Evolutionary conservation across 1,139 yeast species (phyloP).

Genomic region (Scheffersomyces titani): DNA sequence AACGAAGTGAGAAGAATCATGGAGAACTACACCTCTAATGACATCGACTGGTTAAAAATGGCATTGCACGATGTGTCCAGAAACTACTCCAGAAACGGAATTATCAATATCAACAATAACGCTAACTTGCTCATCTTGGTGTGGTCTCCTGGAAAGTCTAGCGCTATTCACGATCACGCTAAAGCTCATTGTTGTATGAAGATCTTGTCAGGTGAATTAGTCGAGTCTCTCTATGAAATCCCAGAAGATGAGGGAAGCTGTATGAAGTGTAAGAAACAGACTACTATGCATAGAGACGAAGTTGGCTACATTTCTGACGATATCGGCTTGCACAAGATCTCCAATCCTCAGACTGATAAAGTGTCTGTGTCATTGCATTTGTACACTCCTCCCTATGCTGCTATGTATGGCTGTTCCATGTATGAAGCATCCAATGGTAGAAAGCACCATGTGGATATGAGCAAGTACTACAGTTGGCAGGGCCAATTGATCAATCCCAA

Average conservation of each 20-base stretch:
- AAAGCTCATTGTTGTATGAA: constrained; percentile 73
- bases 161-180: constrained; percentile 77
- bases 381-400: constrained; percentile 79
- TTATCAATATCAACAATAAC: constrained; percentile 64
- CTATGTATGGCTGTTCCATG: constrained; percentile 64
- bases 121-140: constrained; percentile 69
- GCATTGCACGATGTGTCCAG: constrained; percentile 57
- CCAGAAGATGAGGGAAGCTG: constrained; percentile 37
- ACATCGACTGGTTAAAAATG: constrained; percentile 58
- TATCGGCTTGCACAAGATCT: constrained; percentile 67
- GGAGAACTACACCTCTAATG: constrained; percentile 50
- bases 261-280: constrained; percentile 30
- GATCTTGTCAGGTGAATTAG: constrained; percentile 59
- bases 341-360: constrained; percentile 47
- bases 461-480: constrained; percentile 63
- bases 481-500: constrained; percentile 43
- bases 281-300: constrained; percentile 41
- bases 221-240: constrained; percentile 59
- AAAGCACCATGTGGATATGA: constrained; percentile 60
- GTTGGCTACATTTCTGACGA: constrained; percentile 71
- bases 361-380: constrained; percentile 71
- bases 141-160: constrained; percentile 71
- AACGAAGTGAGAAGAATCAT: constrained; percentile 45
- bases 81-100: constrained; percentile 63
- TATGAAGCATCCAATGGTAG: constrained; percentile 57